phyloP scores from a whole-genome alignment of 805 yeast genomes.

The Kregervanrija pseudodelftensis region DNA sequence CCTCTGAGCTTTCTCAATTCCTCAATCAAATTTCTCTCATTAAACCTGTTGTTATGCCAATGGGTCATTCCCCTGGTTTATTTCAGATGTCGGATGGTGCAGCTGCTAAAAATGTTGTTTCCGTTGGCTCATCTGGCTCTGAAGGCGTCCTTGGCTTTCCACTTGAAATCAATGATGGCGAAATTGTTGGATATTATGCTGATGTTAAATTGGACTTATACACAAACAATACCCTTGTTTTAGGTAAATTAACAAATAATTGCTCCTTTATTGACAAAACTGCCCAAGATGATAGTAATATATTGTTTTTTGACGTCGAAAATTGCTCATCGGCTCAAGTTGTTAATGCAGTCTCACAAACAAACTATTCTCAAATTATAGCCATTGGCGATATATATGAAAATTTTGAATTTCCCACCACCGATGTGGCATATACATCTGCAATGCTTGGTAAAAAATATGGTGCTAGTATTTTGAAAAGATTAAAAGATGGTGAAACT shows the following conservation, averaged over 20 bases:
- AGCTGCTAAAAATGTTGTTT: constrained; percentile 3
- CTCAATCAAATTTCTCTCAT: background rate
- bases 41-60: constrained; percentile 7
- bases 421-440: background rate
- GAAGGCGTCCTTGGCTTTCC: constrained; percentile 4
- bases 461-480: background rate
- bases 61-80: constrained; percentile 5
- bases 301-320: constrained; percentile 2
- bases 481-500: constrained; percentile 1
- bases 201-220: background rate
- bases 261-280: background rate
- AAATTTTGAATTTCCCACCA: background rate
- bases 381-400: constrained; percentile 2
- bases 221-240: background rate
- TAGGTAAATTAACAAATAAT: background rate
- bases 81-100: constrained; percentile 9
- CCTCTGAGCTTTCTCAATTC: background rate
- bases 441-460: background rate
- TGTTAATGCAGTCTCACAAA: background rate
- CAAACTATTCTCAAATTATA: constrained; percentile 5
- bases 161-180: background rate
- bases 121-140: constrained; percentile 5
- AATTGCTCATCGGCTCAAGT: constrained; percentile 1
- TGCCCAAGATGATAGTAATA: background rate
- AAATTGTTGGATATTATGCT: background rate